Base-by-base conservation (phyloP, 2,329 filamentous ascomycete genomes). In the Calonectria ilicicola region DNA sequence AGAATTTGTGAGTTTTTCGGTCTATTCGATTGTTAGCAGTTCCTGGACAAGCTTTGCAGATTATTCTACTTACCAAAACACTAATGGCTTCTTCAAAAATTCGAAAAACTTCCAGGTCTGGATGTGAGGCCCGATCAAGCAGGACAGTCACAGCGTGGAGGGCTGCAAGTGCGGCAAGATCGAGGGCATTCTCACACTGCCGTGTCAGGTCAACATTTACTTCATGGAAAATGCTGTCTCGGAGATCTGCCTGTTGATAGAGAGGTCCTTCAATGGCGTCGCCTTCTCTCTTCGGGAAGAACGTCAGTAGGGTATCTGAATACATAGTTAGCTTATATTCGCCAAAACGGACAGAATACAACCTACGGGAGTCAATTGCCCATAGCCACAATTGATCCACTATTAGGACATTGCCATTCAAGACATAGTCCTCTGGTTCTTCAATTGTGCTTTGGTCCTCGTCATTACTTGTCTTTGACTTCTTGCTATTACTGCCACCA, bases 61-160 rank as follows among this genome's bases (percentile, higher is more conserved):
- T 9, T 12, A 2, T 12, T 3, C 9, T 8, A 10, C 84, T 56
- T 80, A 92, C 91, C 74, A 93, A 77, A 26, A 92, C 89, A 15
- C 90, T 91, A 38, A 93, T 91, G 6, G 91, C 91, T 73, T 93
- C 91, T 75, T 92, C 91, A 58, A 93, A 93, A 1, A 93, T 91
- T 2, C 91, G 87, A 70, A 93, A 91, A 0, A 93, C 86, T 71
- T 93, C 90, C 0, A 93, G 82, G 58, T 93, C 90, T 0, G 88
- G 89, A 75, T 93, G 90, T 0, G 90, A 88, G 0, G 90, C 87
- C 29, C 89, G 84, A 29, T 93, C 91, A 0, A 93, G 83, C 1
- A 93, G 84, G 0, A 92, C 90, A 1, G 88, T 92, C 3, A 92
- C 87, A 1, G 91, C 90, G 73, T 93, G 91, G 3, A 91, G 82